A percentile compares a stretch with the other conserved stretches of the same genome.
Evolutionary conservation across 164 flowering plant species (phyloP).

Genomic region (Warburgia ugandensis): DNA sequence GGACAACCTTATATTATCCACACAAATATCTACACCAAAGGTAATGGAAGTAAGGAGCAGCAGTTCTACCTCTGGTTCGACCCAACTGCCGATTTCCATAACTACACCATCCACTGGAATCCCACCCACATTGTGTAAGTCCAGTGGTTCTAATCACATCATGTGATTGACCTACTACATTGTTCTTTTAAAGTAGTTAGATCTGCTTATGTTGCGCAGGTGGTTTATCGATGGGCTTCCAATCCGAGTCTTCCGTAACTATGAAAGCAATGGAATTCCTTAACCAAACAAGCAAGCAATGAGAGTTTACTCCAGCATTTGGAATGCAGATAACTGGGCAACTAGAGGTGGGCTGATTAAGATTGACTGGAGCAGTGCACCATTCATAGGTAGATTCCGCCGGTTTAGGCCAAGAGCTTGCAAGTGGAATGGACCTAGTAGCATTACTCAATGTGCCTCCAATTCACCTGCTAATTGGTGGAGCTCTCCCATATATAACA

Average conservation of each 20-base stretch:
- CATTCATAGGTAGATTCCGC: constrained; percentile 47
- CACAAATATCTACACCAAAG: constrained; percentile 64
- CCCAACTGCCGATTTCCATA: constrained; percentile 79
- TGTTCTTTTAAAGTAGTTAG: background rate
- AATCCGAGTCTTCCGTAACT: constrained; percentile 69
- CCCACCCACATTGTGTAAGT: constrained; percentile 63
- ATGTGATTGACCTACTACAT: background rate
- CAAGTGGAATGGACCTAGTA: constrained; percentile 45
- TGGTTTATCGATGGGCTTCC: constrained; percentile 70
- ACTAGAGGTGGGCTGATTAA: constrained; percentile 65
- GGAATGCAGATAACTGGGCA: constrained; percentile 87
- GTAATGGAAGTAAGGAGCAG: constrained; percentile 61
- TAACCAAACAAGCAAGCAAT: constrained; percentile 70
- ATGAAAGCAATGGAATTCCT: constrained; percentile 42
- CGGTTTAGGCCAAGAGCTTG: constrained; percentile 51
- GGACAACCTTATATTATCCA: constrained; percentile 73
- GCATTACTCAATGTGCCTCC: constrained; percentile 42
- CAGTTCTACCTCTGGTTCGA: constrained; percentile 85
- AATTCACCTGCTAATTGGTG: constrained; percentile 55
- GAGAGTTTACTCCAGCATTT: constrained; percentile 55
- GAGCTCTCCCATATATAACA: constrained; percentile 31
- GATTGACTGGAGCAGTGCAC: constrained; percentile 55
- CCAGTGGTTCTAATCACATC: no score
- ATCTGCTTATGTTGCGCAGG: constrained; percentile 29
- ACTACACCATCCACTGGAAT: constrained; percentile 88